phyloP scores from a whole-genome alignment of 1,284 basidiomycete genomes.

The Naganishia sp. region DNA sequence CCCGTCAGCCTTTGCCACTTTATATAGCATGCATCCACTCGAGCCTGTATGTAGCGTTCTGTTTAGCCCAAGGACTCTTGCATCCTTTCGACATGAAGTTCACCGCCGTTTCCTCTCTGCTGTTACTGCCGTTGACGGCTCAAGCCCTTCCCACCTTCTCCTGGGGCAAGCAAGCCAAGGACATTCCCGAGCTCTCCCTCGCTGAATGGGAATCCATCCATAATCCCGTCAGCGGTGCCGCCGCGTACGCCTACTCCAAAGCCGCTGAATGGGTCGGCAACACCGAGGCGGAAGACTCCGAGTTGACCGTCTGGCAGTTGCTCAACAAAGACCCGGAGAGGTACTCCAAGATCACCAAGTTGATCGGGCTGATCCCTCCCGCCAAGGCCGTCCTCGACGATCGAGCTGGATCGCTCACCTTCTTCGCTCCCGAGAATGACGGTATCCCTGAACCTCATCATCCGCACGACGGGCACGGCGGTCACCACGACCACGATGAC shows the following conservation, averaged over 20 bases:
- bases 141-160: constrained; percentile 21
- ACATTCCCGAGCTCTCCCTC: constrained; percentile 42
- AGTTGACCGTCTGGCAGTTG: constrained; percentile 49
- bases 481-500: constrained; percentile 39
- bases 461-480: no score
- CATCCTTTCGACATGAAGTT: constrained; percentile 29
- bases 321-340: constrained; percentile 45
- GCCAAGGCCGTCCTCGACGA: constrained; percentile 50
- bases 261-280: constrained; percentile 13
- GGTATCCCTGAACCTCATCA: constrained; percentile 45
- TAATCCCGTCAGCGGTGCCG: constrained; percentile 36
- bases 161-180: constrained; percentile 10
- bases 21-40: neutral
- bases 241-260: constrained; percentile 26
- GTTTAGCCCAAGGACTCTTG: neutral
- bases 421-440: constrained; percentile 54
- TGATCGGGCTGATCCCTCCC: constrained; percentile 46
- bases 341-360: constrained; percentile 52
- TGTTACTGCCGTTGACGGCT: constrained; percentile 24
- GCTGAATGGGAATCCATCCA: constrained; percentile 45
- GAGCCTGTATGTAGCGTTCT: neutral
- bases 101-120: constrained; percentile 21
- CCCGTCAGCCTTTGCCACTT: neutral
- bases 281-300: constrained; percentile 37
- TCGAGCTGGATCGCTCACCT: constrained; percentile 49